Evolutionary conservation across 305 asterid species (phyloP).

Genomic region (Fraxinus baroniana): DNA sequence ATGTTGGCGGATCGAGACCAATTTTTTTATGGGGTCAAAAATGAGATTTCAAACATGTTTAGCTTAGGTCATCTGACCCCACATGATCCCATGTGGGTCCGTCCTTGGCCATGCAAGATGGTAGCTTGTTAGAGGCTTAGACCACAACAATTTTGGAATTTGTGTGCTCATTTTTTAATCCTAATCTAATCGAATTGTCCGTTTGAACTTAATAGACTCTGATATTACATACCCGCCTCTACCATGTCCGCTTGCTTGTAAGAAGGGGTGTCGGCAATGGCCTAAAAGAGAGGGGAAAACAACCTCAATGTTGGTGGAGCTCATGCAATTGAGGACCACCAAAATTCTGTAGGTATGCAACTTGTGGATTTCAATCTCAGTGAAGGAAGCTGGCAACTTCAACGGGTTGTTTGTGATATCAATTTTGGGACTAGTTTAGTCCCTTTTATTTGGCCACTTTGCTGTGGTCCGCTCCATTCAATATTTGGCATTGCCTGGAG

Average conservation of each 20-base stretch:
- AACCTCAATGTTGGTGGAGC: conserved; percentile 9
- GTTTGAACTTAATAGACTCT: neutral
- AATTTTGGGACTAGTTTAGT: neutral
- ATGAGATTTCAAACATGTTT: no score
- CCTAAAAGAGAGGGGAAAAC: conserved; percentile 9
- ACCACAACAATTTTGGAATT: neutral
- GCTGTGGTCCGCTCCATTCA: conserved; percentile 20
- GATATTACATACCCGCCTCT: neutral
- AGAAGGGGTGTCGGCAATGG: conserved; percentile 42
- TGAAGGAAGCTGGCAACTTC: neutral
- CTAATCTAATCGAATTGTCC: neutral
- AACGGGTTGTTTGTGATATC: neutral
- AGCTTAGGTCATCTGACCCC: no score
- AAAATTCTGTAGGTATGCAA: conserved; percentile 30
- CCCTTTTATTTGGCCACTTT: conserved; percentile 22
- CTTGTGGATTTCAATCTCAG: conserved; percentile 7
- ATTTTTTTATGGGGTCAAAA: no score
- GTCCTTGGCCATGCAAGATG: neutral
- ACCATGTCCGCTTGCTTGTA: neutral
- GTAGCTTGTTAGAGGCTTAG: neutral
- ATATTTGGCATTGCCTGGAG: conserved; percentile 18
- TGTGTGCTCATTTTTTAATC: neutral
- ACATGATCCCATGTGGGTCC: no score
- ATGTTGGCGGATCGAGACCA: no score
- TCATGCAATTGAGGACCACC: conserved; percentile 32